Evolutionary conservation across 192 early-diverging fungal species (phyloP).

Genomic region (Gaertneriomyces semiglobifer): DNA sequence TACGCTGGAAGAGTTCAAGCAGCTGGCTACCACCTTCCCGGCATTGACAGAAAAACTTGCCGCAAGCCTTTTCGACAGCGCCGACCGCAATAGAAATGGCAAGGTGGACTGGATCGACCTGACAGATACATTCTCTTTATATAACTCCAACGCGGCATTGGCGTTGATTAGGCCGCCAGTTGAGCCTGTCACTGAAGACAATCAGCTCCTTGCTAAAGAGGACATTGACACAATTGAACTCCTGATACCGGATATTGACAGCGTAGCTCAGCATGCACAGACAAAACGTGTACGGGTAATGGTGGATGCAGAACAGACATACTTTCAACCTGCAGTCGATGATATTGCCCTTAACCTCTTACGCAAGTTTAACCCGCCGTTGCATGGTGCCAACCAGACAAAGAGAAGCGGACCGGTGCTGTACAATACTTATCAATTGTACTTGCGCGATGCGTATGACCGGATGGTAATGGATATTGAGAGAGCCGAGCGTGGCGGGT

Average conservation of each 20-base stretch:
- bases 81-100: conserved; percentile 51
- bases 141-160: conserved; percentile 49
- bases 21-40: conserved; percentile 28
- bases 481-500: conserved; percentile 65
- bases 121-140: conserved; percentile 61
- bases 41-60: conserved; percentile 16
- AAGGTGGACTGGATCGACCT: conserved; percentile 66
- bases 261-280: conserved; percentile 62
- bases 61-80: conserved; percentile 37
- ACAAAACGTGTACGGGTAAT: conserved; percentile 67
- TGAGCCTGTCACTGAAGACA: conserved; percentile 12
- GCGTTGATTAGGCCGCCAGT: conserved; percentile 39
- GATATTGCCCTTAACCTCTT: conserved; percentile 69
- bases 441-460: conserved; percentile 63
- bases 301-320: conserved; percentile 91
- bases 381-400: conserved; percentile 7
- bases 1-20: conserved; percentile 15
- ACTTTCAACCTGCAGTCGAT: conserved; percentile 92
- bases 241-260: conserved; percentile 65
- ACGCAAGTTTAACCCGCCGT: conserved; percentile 62
- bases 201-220: conserved; percentile 31
- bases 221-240: conserved; percentile 72
- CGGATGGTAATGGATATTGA: conserved; percentile 66
- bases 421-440: conserved; percentile 98
- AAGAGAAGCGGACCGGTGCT: conserved; percentile 55